Conservation (phyloP, 2,329 filamentous ascomycete genomes). For the Neonectria sp. region DNA sequence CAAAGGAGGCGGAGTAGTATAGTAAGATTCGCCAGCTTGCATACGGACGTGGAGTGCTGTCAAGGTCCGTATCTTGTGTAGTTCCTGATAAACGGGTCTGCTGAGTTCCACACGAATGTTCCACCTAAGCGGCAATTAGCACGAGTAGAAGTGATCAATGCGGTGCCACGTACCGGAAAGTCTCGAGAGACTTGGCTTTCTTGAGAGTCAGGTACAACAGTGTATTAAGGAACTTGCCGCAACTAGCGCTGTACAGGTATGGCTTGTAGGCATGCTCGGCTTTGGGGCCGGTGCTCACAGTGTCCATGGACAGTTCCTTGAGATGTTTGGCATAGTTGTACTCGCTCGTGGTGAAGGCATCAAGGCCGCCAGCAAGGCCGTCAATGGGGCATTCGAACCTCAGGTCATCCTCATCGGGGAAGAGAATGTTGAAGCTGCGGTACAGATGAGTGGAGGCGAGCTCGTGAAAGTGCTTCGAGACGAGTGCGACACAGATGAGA, state of each 20-base stretch:
- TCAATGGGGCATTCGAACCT: conserved; percentile 69
- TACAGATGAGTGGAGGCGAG: conserved; percentile 73
- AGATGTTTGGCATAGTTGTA: conserved; percentile 75
- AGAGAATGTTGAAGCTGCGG: conserved; percentile 72
- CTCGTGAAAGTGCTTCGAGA: conserved; percentile 70
- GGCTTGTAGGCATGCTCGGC: conserved; percentile 68
- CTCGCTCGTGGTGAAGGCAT: conserved; percentile 74
- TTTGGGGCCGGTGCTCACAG: conserved; percentile 65
- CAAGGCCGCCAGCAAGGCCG: conserved; percentile 69
- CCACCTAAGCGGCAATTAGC: conserved; percentile 62
- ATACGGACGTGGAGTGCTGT: conserved; percentile 71
- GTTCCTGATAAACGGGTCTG: conserved; percentile 68
- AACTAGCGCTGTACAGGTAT: conserved; percentile 69
- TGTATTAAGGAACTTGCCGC: conserved; percentile 76
- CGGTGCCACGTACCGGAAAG: conserved; percentile 63
- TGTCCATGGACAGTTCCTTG: conserved; percentile 70
- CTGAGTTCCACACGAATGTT: conserved; percentile 76
- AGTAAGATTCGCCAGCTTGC: conserved; percentile 70
- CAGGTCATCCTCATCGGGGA: conserved; percentile 71
- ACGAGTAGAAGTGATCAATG: conserved; percentile 8
- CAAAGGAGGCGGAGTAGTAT: conserved; percentile 64
- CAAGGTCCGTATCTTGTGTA: conserved; percentile 69
- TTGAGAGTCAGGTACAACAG: conserved; percentile 70
- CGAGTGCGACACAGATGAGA: conserved; percentile 71
- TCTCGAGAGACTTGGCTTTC: conserved; percentile 69